These are phyloP conservation scores for Yamadazyma kitorensis DNA, from an alignment of 805 yeast genomes.

Conservation along the genomic window DNA sequence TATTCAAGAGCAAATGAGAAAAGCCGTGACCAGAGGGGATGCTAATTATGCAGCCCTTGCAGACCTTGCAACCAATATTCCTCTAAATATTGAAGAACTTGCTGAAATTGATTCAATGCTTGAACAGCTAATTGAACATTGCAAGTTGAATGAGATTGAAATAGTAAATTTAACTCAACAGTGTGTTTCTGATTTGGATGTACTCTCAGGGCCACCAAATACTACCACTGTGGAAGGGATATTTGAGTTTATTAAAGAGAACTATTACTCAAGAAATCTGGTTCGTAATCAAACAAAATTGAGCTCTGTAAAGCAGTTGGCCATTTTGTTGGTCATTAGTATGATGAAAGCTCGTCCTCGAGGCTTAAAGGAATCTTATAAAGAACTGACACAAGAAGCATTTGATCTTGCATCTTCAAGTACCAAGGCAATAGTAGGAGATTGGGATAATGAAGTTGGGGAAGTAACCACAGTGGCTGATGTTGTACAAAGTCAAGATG, in stretches of 20 bases:
- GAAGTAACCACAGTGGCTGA: conserved; percentile 8
- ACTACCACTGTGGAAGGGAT: too few relatives aligned
- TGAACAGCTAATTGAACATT: conserved; percentile 28
- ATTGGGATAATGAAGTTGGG: conserved; percentile 15
- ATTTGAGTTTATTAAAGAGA: conserved; percentile 2
- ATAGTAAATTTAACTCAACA: conserved; percentile 2
- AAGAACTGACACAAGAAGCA: conserved; percentile 2
- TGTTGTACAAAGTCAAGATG: conserved; percentile 3
- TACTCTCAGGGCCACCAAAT: too few relatives aligned
- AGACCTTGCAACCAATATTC: conserved; percentile 20
- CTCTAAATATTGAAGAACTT: conserved; percentile 21
- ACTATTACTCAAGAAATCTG: conserved; percentile 4
- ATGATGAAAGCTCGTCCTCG: conserved; percentile 12
- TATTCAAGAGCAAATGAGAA: neutral
- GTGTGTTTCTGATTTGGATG: too few relatives aligned
- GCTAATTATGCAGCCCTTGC: conserved; percentile 13
- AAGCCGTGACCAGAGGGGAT: neutral
- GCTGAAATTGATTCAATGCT: conserved; percentile 39
- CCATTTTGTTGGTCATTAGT: conserved; percentile 13
- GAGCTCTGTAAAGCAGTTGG: conserved; percentile 6
- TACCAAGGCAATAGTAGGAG: conserved; percentile 12
- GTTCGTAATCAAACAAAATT: conserved; percentile 8
- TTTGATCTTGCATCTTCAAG: conserved; percentile 7
- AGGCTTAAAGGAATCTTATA: conserved; percentile 1
- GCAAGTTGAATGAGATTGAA: conserved; percentile 18